These are phyloP conservation scores for Megacollybia marginata DNA, from an alignment of 768 basidiomycete species.

Conservation along the genomic window DNA sequence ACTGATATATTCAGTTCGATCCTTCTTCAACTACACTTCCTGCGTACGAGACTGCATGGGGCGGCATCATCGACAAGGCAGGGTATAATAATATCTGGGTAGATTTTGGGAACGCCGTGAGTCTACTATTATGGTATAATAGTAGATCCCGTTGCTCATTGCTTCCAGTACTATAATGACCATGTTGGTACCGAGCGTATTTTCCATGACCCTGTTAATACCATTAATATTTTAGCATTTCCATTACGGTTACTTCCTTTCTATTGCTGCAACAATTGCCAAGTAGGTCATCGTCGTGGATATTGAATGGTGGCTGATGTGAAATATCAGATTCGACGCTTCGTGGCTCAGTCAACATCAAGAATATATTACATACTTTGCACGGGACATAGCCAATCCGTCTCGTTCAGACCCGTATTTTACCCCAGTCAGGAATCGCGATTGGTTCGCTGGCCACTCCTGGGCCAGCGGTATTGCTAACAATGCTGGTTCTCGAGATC, in stretches of 20 bases:
- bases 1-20: constrained; percentile 8
- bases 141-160: too few relatives aligned
- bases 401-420: constrained; percentile 23
- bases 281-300: constrained; percentile 12
- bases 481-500: constrained; percentile 24
- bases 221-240: constrained; percentile 16
- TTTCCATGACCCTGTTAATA: too few relatives aligned
- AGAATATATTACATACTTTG: constrained; percentile 18
- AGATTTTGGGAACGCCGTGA: constrained; percentile 24
- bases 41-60: constrained; percentile 28
- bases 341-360: constrained; percentile 19
- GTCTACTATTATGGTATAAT: too few relatives aligned
- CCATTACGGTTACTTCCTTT: constrained; percentile 27
- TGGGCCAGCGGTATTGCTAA: constrained; percentile 30
- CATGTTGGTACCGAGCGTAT: constrained; percentile 4
- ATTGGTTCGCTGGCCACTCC: constrained; percentile 31
- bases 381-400: constrained; percentile 27
- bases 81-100: constrained; percentile 20
- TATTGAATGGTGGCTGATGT: neutral
- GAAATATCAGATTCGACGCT: constrained; percentile 14
- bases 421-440: constrained; percentile 21
- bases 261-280: constrained; percentile 23
- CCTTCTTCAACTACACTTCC: constrained; percentile 14
- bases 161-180: constrained; percentile 21
- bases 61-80: constrained; percentile 25